phyloP scores from a whole-genome alignment of 2,329 filamentous ascomycete genomes.

The Aureobasidium namibiae region DNA sequence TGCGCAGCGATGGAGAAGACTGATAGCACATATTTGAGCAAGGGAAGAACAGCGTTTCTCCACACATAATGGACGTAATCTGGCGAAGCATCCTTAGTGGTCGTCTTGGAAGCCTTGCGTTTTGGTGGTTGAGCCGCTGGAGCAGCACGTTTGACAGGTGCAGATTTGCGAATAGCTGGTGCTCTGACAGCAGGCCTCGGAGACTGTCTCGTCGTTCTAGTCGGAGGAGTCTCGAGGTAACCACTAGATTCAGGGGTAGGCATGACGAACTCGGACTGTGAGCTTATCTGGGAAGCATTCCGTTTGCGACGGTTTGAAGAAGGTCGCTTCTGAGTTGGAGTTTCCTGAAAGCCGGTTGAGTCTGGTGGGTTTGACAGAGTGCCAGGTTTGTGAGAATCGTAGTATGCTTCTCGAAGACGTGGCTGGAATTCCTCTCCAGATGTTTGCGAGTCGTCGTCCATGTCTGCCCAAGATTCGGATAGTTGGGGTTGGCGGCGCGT shows the following conservation, averaged over 20 bases:
- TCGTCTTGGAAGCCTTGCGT: not conserved
- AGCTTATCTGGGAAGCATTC: not conserved
- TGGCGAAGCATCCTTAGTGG: not conserved
- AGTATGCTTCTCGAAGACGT: slow-evolving; percentile 6
- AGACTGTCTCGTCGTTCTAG: not conserved
- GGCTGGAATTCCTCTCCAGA: not conserved
- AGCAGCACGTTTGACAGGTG: not conserved
- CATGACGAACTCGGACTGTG: slow-evolving; percentile 8
- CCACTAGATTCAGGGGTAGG: slow-evolving; percentile 2
- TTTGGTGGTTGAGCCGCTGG: not conserved
- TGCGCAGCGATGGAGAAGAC: slow-evolving; percentile 52
- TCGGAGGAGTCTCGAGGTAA: not conserved
- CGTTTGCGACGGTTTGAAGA: not conserved
- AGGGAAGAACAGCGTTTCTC: slow-evolving; percentile 26
- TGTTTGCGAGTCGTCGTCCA: slow-evolving; percentile 5
- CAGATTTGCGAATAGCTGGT: slow-evolving; percentile 15
- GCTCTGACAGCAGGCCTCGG: slow-evolving; percentile 13
- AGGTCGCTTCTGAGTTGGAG: not conserved
- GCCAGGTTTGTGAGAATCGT: not conserved
- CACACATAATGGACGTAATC: slow-evolving; percentile 21
- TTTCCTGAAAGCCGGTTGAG: not conserved
- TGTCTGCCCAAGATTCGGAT: slow-evolving; percentile 13
- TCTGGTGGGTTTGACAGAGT: not conserved
- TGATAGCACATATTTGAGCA: slow-evolving; percentile 44
- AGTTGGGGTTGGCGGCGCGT: slow-evolving; percentile 8